Base-by-base conservation (phyloP, 495 filamentous ascomycete species). In the Letharia columbiana region DNA sequence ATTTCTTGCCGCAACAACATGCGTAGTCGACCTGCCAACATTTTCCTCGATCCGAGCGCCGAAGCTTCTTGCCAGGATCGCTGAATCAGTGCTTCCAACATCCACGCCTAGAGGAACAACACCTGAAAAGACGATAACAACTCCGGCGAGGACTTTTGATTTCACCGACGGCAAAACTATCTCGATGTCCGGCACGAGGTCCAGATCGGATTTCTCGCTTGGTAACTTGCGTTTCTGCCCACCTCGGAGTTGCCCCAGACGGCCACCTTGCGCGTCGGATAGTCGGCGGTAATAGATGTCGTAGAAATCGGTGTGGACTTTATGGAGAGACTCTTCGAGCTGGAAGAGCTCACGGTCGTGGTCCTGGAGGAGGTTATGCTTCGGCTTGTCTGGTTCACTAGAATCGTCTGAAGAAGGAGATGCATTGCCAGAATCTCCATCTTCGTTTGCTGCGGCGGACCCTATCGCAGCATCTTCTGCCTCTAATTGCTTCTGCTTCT, bases 401-500 rank as follows among this genome's bases (percentile, higher is more conserved):
- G 79, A 75, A 31, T 79, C 76, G 2, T 83, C 78, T 33, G 78
- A 65, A 58, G 72, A 77, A 7, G 74, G 64, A 39, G 77, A 73
- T 33, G 74, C 72, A 15, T 65, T 63, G 40, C 61, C 45, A 37
- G 45, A 17, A 10, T 73, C 69, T 39, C 62, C 71, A 49, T 73
- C 70, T 28, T 68, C 67, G 10, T 66, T 69, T 37, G 64, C 37
- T 31, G 80, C 81, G 44, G 81, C 78, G 37, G 74, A 74, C 28
- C 68, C 75, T 67, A 78, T 77, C 23, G 82, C 81, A 52, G 79
- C 77, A 62, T 90, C 86, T 66, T 92, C 89, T 49, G 87, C 85
- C 69, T 98, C 94, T 44, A 96, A 80, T 70, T 90, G 81, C 65
- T 95, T 89, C 73, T 99, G 94, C 70, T 94, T 86, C 67, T 92